Percentiles rank a stretch among this genome's conserved stretches.
Evolutionary conservation across 1,284 basidiomycete genomes (phyloP).

Genomic region (Heterobasidion parviporum): DNA sequence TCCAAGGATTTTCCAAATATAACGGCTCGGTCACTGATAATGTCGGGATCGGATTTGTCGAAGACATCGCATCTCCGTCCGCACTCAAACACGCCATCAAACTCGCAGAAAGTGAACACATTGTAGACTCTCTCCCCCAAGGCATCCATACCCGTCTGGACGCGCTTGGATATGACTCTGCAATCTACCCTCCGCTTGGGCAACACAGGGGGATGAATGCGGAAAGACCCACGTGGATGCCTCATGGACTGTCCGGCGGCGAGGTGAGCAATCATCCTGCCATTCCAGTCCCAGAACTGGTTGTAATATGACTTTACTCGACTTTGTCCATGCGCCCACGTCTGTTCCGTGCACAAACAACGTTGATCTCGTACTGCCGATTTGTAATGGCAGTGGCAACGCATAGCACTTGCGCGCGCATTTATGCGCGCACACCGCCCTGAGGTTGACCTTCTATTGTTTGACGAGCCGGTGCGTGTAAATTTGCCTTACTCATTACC

Average conservation of each 20-base stretch:
- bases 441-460: conserved; percentile 69
- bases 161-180: conserved; percentile 44
- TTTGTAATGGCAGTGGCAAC: conserved; percentile 63
- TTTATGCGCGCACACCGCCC: conserved; percentile 74
- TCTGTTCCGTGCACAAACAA: background rate
- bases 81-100: conserved; percentile 52
- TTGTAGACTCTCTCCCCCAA: conserved; percentile 55
- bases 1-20: conserved; percentile 77
- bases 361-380: background rate
- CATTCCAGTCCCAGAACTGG: background rate
- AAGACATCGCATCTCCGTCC: conserved; percentile 39
- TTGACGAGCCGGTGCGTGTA: conserved; percentile 67
- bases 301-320: conserved; percentile 1
- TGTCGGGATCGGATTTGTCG: conserved; percentile 67
- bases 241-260: conserved; percentile 69
- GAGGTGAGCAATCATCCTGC: conserved; percentile 44
- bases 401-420: conserved; percentile 73
- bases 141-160: conserved; percentile 64
- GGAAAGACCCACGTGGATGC: conserved; percentile 19
- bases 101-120: conserved; percentile 55
- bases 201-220: conserved; percentile 11
- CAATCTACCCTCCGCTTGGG: conserved; percentile 30
- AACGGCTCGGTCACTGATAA: conserved; percentile 68
- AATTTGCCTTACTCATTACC: background rate
- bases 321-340: conserved; percentile 6